Evolutionary conservation across 176 grass and related monocot species (phyloP), one percentile per base, ranked within the genome.

Genomic region (Zoysia pacifica): DNA sequence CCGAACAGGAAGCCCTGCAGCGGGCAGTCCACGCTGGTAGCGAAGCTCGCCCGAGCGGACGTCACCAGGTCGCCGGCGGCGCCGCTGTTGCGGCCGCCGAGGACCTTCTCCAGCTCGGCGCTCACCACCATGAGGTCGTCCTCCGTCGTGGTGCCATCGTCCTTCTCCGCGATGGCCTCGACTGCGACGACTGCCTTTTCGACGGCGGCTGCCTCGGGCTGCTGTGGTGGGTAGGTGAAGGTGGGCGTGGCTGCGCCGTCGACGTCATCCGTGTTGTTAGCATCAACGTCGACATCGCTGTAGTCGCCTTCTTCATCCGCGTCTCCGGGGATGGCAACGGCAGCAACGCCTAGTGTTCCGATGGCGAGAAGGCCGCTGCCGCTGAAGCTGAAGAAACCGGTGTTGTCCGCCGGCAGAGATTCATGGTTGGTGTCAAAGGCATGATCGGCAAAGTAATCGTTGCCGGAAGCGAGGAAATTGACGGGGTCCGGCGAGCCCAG

Each of bases 1-100:
- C 97, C 86, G 35, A 99, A 91, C 28, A 99, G 76, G 85, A 96
- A 99, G 14, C 90, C 90, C 77, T 96, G 97, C 60, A 99, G 87
- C 2, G 93, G 97, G 82, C 93, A 99, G 79, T 88, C 70, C 3
- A 76, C 19, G 10, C 83, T 79, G 70, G 63, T 89, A 63, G 82
- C 90, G 18, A 89, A 86, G 86, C 97, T 99, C 4, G 88, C 81
- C 13, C 97, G 75, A 15, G 97, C 97, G 3, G 97, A 99, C 11
- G 88, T 80, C 28, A 91, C 72, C 18, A 90, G 63, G 60, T 81
- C 70, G 13, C 75, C 64, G 2, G 59, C 70, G 20, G 59, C 50
- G 74, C 87, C 56, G 77, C 83, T 72, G 80, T 79, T 61, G 28
- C 65, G 50, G 65, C 87, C 53, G 54, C 86, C 74, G 35, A 99